Percentiles rank a stretch among this genome's conserved stretches.
phyloP scores from a whole-genome alignment of 2,329 filamentous ascomycete genomes.

The Pseudonectria buxi region DNA sequence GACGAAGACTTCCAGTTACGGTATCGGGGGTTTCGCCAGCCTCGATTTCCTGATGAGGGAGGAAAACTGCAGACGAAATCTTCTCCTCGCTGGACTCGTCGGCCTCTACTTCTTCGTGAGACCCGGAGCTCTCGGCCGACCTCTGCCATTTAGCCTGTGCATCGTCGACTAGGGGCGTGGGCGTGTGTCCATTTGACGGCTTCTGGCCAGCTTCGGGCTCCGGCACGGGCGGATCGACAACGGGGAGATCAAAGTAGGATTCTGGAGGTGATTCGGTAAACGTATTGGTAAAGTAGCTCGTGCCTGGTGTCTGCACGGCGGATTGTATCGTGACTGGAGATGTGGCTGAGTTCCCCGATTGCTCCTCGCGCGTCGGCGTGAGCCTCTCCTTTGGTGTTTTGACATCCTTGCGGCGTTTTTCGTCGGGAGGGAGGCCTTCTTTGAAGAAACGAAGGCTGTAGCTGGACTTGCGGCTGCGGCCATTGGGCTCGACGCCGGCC shows the following conservation, averaged over 20 bases:
- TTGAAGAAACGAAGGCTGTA: constrained; percentile 62
- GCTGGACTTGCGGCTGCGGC: constrained; percentile 60
- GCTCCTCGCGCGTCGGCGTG: constrained; percentile 30
- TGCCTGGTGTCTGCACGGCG: too few species aligned
- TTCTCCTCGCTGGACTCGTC: constrained; percentile 72
- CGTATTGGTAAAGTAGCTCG: too few species aligned
- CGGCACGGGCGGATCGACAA: too few species aligned
- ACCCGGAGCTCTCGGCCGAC: constrained; percentile 34
- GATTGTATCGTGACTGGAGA: constrained; percentile 5
- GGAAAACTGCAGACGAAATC: constrained; percentile 78
- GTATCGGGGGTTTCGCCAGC: constrained; percentile 20
- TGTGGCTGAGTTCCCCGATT: constrained; percentile 3
- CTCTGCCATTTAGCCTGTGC: constrained; percentile 22
- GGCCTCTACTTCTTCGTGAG: constrained; percentile 30
- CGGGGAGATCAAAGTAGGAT: too few species aligned
- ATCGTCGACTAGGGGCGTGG: constrained; percentile 7
- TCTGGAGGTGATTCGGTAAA: too few species aligned
- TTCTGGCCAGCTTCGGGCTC: not conserved
- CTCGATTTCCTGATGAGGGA: constrained; percentile 62
- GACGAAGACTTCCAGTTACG: constrained; percentile 41
- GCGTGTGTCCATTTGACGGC: not conserved
- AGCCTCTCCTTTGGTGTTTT: constrained; percentile 35
- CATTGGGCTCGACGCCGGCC: constrained; percentile 54
- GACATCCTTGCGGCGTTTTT: constrained; percentile 49
- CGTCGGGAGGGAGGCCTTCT: constrained; percentile 54